Evolutionary conservation across 257 asterid genomes (phyloP).

Genomic region (Orobanche coerulescens): DNA sequence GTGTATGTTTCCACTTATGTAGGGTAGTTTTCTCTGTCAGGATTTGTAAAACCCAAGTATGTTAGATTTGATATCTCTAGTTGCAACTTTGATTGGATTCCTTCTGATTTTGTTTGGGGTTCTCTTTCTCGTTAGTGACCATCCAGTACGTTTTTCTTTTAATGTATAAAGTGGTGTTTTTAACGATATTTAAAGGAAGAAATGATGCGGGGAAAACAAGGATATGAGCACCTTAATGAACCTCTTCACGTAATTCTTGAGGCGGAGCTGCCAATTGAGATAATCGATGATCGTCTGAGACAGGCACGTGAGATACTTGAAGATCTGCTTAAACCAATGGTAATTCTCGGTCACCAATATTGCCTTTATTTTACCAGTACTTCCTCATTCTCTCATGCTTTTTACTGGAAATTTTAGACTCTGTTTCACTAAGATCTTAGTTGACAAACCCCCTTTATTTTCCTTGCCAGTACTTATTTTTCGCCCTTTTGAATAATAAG

Average conservation of each 20-base stretch:
- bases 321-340: slow-evolving; percentile 72
- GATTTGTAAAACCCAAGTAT: too few species aligned
- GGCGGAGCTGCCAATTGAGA: slow-evolving; percentile 68
- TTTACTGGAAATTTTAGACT: too few species aligned
- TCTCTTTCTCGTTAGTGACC: too few species aligned
- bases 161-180: not conserved
- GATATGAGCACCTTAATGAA: slow-evolving; percentile 68
- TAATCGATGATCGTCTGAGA: slow-evolving; percentile 56
- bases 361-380: not conserved
- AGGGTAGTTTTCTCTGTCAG: too few species aligned
- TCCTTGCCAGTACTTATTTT: too few species aligned
- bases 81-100: not conserved
- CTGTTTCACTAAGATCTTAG: too few species aligned
- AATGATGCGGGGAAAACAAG: slow-evolving; percentile 69
- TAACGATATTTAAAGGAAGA: slow-evolving; percentile 44
- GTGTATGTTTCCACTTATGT: too few species aligned
- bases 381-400: not conserved
- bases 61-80: too few species aligned
- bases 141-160: too few species aligned
- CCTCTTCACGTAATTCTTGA: slow-evolving; percentile 62
- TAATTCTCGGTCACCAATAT: slow-evolving; percentile 18
- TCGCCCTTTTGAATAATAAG: too few species aligned
- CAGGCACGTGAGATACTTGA: slow-evolving; percentile 64
- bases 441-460: too few species aligned
- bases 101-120: not conserved